phyloP scores from a whole-genome alignment of 768 basidiomycete genomes.

The Daedalea quercina region DNA sequence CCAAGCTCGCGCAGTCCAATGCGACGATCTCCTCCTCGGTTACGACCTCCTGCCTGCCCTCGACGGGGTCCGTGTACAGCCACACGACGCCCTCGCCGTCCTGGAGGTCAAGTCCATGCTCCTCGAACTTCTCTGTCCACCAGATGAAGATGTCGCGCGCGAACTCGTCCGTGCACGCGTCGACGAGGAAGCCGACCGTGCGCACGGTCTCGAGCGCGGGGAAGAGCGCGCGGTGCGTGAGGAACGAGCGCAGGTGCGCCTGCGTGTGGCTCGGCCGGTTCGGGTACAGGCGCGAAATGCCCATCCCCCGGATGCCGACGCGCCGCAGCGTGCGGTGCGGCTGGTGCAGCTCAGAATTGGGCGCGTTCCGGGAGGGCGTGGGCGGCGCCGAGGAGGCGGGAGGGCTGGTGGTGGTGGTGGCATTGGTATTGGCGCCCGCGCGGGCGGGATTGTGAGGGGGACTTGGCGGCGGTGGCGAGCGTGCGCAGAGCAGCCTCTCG shows the following conservation, averaged over 20 bases:
- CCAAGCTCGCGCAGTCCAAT: background rate
- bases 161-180: slow-evolving; percentile 34
- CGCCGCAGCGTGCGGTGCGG: slow-evolving; percentile 33
- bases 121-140: slow-evolving; percentile 48
- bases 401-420: too few relatives aligned
- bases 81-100: slow-evolving; percentile 52
- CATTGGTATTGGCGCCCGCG: background rate
- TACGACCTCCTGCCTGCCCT: background rate
- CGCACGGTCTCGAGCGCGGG: slow-evolving; percentile 41
- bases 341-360: slow-evolving; percentile 7
- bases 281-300: slow-evolving; percentile 37
- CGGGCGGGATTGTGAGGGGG: background rate
- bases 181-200: slow-evolving; percentile 42
- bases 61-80: slow-evolving; percentile 30
- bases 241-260: slow-evolving; percentile 36
- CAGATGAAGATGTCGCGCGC: slow-evolving; percentile 46
- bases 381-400: background rate
- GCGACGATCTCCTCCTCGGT: background rate
- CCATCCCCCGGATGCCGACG: slow-evolving; percentile 39
- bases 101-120: slow-evolving; percentile 41
- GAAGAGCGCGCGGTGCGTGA: slow-evolving; percentile 29
- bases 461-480: background rate
- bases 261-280: slow-evolving; percentile 31
- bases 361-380: background rate
- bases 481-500: slow-evolving; percentile 9